These are phyloP conservation scores for Discostella stelligeroides DNA, from an alignment of 108 stramenopile species.

Conservation along the genomic window DNA sequence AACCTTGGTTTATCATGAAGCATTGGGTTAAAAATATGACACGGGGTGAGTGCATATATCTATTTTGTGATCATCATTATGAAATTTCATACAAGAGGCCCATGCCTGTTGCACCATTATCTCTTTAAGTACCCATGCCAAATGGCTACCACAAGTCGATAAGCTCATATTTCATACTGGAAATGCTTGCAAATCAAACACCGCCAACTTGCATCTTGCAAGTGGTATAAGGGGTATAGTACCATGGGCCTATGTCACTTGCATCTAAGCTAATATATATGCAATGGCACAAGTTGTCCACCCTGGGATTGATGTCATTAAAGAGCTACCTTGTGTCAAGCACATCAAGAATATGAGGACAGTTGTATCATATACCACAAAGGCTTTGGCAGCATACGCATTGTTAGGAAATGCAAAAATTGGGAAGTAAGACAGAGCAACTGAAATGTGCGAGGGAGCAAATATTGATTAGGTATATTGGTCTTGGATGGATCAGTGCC, in stretches of 20 bases:
- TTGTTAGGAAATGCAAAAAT: conserved; percentile 2
- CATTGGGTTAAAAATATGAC: background rate
- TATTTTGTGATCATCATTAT: too few relatives aligned
- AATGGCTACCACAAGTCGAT: conserved; percentile 29
- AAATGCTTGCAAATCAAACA: conserved; percentile 21
- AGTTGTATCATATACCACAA: background rate
- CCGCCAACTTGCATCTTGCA: conserved; percentile 25
- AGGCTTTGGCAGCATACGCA: conserved; percentile 19
- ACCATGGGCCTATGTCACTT: too few relatives aligned
- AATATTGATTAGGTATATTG: conserved; percentile 2
- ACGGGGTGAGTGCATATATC: background rate
- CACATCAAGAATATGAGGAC: conserved; percentile 20
- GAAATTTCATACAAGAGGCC: too few relatives aligned
- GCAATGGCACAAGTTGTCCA: conserved; percentile 4
- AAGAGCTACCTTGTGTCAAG: conserved; percentile 8
- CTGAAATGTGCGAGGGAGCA: conserved; percentile 2
- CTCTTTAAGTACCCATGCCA: conserved; percentile 8
- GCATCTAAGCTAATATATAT: conserved; percentile 10
- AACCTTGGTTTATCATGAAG: background rate
- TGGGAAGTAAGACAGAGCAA: background rate
- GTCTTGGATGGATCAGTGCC: background rate
- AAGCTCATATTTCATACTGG: conserved; percentile 18
- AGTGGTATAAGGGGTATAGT: too few relatives aligned
- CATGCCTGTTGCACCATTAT: too few relatives aligned
- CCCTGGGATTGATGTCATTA: conserved; percentile 1